phyloP scores from a whole-genome alignment of 768 basidiomycete genomes.

The Lentinula sp. region DNA sequence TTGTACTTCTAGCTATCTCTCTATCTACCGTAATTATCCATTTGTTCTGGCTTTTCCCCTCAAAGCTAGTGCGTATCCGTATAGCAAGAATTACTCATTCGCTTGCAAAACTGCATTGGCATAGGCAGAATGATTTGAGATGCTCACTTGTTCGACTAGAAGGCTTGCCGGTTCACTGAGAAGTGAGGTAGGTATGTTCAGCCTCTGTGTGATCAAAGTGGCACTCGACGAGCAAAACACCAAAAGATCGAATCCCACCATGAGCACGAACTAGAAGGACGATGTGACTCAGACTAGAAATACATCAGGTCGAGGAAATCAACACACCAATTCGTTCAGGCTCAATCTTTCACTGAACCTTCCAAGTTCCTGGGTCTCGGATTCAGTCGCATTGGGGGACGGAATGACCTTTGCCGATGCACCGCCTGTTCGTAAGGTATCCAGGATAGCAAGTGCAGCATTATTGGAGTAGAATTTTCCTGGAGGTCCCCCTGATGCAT shows the following conservation, averaged over 20 bases:
- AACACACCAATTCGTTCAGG: conserved; percentile 44
- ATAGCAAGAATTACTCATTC: conserved; percentile 20
- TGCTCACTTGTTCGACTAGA: conserved; percentile 49
- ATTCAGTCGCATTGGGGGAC: conserved; percentile 30
- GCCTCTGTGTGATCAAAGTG: conserved; percentile 33
- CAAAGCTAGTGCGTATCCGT: too few species aligned
- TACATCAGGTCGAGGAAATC: neutral
- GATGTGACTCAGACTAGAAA: neutral
- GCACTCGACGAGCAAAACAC: conserved; percentile 56
- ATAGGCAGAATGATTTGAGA: conserved; percentile 57
- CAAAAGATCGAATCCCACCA: conserved; percentile 45
- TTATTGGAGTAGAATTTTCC: conserved; percentile 56
- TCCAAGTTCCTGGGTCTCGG: conserved; percentile 41
- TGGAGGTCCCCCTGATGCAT: conserved; percentile 34
- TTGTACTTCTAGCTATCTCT: too few species aligned
- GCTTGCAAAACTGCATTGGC: conserved; percentile 42
- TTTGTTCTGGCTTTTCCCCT: too few species aligned
- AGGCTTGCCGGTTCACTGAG: conserved; percentile 36
- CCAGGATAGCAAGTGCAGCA: conserved; percentile 43
- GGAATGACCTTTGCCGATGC: conserved; percentile 41
- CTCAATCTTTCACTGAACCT: conserved; percentile 44
- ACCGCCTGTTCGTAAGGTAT: conserved; percentile 45
- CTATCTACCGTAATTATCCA: too few species aligned
- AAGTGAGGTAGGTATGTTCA: conserved; percentile 44
- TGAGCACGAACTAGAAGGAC: conserved; percentile 48